Evolutionary conservation across 2,329 filamentous ascomycete genomes (phyloP), one percentile per base, ranked within the genome.

Genomic region (Coniochaeta sp.): DNA sequence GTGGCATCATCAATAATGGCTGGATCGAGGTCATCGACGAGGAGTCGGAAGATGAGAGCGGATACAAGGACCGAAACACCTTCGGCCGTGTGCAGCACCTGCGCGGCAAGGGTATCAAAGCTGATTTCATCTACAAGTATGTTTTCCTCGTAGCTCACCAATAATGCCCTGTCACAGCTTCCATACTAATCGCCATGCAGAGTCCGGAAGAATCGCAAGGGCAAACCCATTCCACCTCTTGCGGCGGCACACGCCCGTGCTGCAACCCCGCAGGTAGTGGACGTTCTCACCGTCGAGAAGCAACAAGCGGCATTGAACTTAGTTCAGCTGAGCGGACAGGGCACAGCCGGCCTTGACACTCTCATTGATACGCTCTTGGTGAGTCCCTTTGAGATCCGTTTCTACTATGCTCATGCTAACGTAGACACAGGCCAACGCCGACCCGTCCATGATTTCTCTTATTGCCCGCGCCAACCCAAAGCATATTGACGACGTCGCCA

Each of bases 1-100:
- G 91, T 61, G 91, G 89, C 60, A 80, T 87, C 67, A 78, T 75
- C 69, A 90, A 90, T 71, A 89, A 89, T 62, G 89, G 89, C 42
- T 79, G 85, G 67, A 86, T 92, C 66, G 89, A 92, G 65, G 76
- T 92, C 60, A 85, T 87, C 59, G 79, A 81, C 40, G 82, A 87
- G 38, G 81, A 84, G 34, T 72, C 72, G 30, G 79, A 84, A 17
- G 81, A 83, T 22, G 79, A 83, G 56, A 74, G 74, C 47, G 80
- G 79, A 34, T 86, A 87, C 77, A 81, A 80, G 59, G 82, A 87
- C 60, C 72, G 81, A 9, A 77, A 79, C 60, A 81, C 83, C 17
- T 87, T 85, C 68, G 89, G 88, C n/a, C 81, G 83, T 30, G 76
- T 85, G 24, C 87, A 88, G 71, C 83, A 83, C 62, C 74, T 92